phyloP scores from a whole-genome alignment of 2,329 filamentous ascomycete species.

The Exophiala aquamarina region DNA sequence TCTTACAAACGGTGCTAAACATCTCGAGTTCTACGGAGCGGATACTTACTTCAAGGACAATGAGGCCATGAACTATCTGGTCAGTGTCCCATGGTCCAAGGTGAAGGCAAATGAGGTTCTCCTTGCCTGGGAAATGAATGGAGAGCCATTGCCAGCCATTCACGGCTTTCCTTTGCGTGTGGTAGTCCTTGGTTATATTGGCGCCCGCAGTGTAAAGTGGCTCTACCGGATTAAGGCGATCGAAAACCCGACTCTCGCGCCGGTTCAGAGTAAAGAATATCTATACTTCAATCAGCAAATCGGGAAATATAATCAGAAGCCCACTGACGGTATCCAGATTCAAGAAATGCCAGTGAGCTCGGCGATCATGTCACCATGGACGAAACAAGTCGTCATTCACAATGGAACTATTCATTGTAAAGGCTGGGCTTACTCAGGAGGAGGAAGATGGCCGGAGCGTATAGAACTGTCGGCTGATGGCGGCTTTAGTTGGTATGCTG shows the following conservation, averaged over 20 bases:
- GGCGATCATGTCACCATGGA: conserved; percentile 65
- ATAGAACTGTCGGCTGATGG: conserved; percentile 65
- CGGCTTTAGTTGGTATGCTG: conserved; percentile 63
- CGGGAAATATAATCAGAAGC: conserved; percentile 63
- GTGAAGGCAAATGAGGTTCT: conserved; percentile 67
- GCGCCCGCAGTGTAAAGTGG: conserved; percentile 64
- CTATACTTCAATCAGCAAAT: conserved; percentile 67
- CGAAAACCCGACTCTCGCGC: conserved; percentile 53
- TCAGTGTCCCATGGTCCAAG: conserved; percentile 66
- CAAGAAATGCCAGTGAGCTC: conserved; percentile 70
- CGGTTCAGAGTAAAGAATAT: conserved; percentile 65
- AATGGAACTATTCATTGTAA: conserved; percentile 59
- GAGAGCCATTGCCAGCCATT: conserved; percentile 60
- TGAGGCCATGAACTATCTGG: conserved; percentile 64
- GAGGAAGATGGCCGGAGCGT: conserved; percentile 59
- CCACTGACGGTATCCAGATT: conserved; percentile 63
- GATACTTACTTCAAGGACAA: conserved; percentile 72
- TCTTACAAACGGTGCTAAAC: conserved; percentile 53
- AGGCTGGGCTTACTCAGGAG: conserved; percentile 60
- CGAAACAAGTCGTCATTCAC: conserved; percentile 60
- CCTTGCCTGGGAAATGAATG: conserved; percentile 72
- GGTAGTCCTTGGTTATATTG: conserved; percentile 66
- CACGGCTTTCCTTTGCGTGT: conserved; percentile 65
- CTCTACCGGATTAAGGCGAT: conserved; percentile 51
- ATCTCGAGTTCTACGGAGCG: conserved; percentile 67